Base-by-base conservation (phyloP, 441 rosid genomes). In the Iberis amara region DNA sequence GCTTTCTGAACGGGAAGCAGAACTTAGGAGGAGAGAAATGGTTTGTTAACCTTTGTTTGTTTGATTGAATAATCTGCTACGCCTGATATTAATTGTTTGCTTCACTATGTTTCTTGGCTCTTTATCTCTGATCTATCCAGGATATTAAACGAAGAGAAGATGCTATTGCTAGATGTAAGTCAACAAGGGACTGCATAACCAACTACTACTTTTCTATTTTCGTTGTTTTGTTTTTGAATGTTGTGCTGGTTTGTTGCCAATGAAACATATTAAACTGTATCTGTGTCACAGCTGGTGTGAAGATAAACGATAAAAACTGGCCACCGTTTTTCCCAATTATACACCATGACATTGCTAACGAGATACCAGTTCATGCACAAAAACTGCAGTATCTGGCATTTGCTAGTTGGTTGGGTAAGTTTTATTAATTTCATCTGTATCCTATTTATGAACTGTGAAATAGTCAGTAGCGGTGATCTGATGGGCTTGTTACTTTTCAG, bases 341-440 rank as follows among this genome's bases (percentile, higher is more conserved):
- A 52, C 97, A 86, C 69, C 97, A 89, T 69, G 97, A 89, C 68
- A 82, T 89, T 35, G 79, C 95, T 10, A 89, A 82, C 47, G 97
- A 89, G 71, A 89, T 83, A 72, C 97, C 95, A 7, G 75, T 79
- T 52, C 82, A 82, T 70, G 94, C 83, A 12, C 97, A 89, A 31
- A 82, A 75, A 76, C 71, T 83, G 44, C 97, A 89, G 72, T 89
- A 89, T 74, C 73, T 89, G 66, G 97, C 97, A 47, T 89, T 89
- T 55, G 89, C 94, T 26, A 89, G 89, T 75, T 89, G 94, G 94
- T 79, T 89, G 68, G 97, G 97, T 89, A 69, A 50, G 72, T 14
- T 2, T 24, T 7, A 1, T 7, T 31, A 2, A 7, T 7, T 31
- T 31, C 10, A 8, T 31, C 35, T 31, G 35, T 18, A 18, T 31